Evolutionary conservation across 2,329 filamentous ascomycete species (phyloP).

Genomic region (Pseudogymnoascus sp.): DNA sequence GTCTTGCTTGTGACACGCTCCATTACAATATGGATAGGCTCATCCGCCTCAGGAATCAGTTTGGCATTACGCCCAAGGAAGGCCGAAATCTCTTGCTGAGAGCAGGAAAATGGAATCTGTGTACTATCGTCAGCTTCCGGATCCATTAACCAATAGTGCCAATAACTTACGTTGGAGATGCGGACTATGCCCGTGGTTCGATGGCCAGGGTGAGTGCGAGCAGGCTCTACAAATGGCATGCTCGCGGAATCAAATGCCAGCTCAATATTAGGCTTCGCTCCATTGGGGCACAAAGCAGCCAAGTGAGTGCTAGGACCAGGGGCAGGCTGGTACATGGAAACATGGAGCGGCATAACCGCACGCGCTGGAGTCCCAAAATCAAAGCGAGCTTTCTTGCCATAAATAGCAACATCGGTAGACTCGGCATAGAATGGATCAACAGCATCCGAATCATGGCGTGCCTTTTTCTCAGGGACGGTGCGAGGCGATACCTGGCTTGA

Average conservation of each 20-base stretch:
- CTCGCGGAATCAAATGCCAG: constrained; percentile 25
- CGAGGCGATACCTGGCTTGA: neutral
- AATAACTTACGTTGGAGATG: constrained; percentile 30
- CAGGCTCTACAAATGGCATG: constrained; percentile 31
- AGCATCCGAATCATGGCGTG: neutral
- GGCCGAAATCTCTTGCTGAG: constrained; percentile 47
- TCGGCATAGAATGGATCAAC: neutral
- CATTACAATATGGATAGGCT: constrained; percentile 57
- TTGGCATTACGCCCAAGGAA: constrained; percentile 51
- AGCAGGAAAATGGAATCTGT: constrained; percentile 50
- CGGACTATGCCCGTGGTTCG: constrained; percentile 29
- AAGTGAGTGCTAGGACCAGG: constrained; percentile 6
- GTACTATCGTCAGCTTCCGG: constrained; percentile 12
- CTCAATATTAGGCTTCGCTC: constrained; percentile 20
- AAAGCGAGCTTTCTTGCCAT: neutral
- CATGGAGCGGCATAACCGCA: neutral
- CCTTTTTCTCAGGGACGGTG: neutral
- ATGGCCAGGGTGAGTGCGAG: constrained; percentile 21
- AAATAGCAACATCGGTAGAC: neutral
- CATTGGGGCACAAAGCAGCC: neutral
- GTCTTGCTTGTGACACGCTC: constrained; percentile 56
- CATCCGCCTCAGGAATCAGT: constrained; percentile 45
- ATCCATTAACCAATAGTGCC: constrained; percentile 14
- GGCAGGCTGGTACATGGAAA: neutral
- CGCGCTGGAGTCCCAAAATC: neutral